These are phyloP conservation scores for Diplotaxis tenuifolia DNA, from an alignment of 345 rosid genomes.

Conservation along the genomic window DNA sequence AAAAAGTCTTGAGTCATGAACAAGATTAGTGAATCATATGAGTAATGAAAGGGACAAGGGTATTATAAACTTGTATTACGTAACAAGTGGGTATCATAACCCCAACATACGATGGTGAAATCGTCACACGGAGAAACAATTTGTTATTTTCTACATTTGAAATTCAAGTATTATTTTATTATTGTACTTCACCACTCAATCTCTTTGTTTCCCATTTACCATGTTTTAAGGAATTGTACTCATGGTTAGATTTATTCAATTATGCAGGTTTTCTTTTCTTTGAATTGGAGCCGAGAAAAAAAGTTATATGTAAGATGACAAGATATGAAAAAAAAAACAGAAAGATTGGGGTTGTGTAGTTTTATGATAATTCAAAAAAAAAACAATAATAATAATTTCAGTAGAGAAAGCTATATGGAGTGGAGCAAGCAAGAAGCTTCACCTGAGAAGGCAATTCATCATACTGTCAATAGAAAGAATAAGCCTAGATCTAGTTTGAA, in stretches of 20 bases:
- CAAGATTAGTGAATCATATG: too few species aligned
- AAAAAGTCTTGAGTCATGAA: too few species aligned
- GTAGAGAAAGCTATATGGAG: not conserved
- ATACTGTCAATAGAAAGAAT: not conserved
- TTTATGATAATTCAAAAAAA: too few species aligned
- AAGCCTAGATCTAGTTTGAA: constrained; percentile 28
- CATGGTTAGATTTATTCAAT: not conserved
- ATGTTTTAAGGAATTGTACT: not conserved
- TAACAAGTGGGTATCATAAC: too few species aligned
- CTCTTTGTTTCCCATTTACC: not conserved
- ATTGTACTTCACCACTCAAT: not conserved
- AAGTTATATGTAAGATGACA: not conserved
- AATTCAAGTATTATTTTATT: not conserved
- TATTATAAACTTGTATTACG: too few species aligned
- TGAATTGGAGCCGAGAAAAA: not conserved
- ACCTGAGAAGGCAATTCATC: not conserved
- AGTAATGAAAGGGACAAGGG: too few species aligned
- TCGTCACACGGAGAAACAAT: too few species aligned
- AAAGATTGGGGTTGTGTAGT: too few species aligned
- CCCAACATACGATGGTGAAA: too few species aligned
- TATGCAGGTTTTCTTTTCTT: too few species aligned
- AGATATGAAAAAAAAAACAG: not conserved
- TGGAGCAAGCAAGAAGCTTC: not conserved
- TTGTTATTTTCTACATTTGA: not conserved
- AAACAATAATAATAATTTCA: too few species aligned